Percentiles rank a stretch among this genome's conserved stretches.
Evolutionary conservation across 139 green algal genomes (phyloP).

Genomic region (Chlorella sp.): DNA sequence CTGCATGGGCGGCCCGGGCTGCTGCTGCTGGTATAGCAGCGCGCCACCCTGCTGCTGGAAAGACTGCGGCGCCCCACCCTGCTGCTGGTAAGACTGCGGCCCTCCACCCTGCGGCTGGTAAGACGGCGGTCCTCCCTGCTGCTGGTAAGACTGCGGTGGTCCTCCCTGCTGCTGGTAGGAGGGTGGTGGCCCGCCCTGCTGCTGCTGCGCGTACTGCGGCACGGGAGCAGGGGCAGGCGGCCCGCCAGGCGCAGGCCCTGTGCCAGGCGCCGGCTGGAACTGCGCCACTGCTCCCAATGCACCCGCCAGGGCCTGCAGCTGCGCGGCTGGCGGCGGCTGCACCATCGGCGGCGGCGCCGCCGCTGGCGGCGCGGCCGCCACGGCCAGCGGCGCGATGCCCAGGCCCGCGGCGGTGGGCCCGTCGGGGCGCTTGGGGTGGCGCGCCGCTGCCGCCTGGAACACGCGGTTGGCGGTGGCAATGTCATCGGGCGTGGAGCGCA

Average conservation of each 20-base stretch:
- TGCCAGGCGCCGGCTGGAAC: no score
- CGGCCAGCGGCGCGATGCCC: not conserved
- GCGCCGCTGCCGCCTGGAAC: not conserved
- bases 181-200: not conserved
- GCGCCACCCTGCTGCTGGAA: not conserved
- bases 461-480: slow-evolving; percentile 23
- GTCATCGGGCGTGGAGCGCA: slow-evolving; percentile 22
- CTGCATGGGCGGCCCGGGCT: not conserved
- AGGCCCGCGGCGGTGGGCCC: slow-evolving; percentile 14
- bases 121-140: slow-evolving; percentile 1
- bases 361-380: not conserved
- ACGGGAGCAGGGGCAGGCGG: not conserved
- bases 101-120: not conserved
- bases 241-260: no score
- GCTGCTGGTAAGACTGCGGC: slow-evolving; percentile 2
- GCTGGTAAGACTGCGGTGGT: not conserved
- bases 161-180: not conserved
- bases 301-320: no score
- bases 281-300: no score
- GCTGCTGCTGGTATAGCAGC: slow-evolving; percentile 3
- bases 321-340: not conserved
- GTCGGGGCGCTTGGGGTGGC: slow-evolving; percentile 20
- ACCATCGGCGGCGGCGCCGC: not conserved
- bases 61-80: not conserved
- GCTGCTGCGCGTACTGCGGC: not conserved